phyloP scores from a whole-genome alignment of 2,329 filamentous ascomycete species.

The Ustulina deusta region DNA sequence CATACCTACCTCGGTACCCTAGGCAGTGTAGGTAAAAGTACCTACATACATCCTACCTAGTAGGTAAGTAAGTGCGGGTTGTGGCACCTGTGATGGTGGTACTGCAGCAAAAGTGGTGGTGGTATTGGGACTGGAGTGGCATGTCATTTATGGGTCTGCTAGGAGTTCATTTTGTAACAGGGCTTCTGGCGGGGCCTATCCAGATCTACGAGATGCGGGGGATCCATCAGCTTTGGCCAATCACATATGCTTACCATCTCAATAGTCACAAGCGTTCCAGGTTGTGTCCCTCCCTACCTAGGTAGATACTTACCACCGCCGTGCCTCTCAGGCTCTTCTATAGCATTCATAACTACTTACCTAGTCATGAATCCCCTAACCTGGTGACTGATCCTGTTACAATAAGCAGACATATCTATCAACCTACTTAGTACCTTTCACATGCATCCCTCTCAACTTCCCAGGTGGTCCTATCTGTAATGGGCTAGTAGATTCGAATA shows the following conservation, averaged over 20 bases:
- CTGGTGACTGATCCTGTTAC: no score
- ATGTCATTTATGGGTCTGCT: constrained; percentile 11
- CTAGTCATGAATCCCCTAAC: no score
- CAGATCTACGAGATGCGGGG: constrained; percentile 7
- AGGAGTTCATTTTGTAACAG: no score
- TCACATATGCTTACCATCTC: background rate
- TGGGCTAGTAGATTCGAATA: background rate
- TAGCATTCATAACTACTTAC: no score
- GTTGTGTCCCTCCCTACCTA: background rate
- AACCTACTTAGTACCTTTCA: no score
- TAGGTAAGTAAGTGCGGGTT: background rate
- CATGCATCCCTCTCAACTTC: no score
- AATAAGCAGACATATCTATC: background rate
- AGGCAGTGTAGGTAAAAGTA: no score
- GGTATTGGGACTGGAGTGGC: background rate
- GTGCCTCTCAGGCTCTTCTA: background rate
- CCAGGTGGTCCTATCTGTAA: no score
- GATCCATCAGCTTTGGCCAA: constrained; percentile 4
- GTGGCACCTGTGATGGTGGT: constrained; percentile 11
- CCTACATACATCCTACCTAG: background rate
- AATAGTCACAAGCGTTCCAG: background rate
- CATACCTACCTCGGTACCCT: background rate
- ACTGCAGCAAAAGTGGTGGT: background rate
- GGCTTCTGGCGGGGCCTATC: background rate
- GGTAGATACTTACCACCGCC: no score